phyloP scores from a whole-genome alignment of 2,329 filamentous ascomycete genomes.

The Rasamsonia emersonii region DNA sequence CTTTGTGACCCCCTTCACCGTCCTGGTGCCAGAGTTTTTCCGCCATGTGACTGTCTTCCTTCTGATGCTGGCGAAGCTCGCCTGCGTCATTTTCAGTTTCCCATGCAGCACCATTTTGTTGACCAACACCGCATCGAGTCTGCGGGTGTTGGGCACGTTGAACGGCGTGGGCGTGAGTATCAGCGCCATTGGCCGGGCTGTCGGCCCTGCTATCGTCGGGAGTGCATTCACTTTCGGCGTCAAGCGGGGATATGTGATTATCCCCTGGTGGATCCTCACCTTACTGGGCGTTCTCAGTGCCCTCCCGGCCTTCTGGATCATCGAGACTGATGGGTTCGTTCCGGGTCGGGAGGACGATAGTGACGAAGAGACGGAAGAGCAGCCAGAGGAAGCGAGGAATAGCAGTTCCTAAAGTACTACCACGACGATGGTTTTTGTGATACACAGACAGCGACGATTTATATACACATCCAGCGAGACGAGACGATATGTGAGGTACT shows the following conservation, averaged over 20 bases:
- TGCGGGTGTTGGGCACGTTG: slow-evolving; percentile 73
- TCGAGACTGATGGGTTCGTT: slow-evolving; percentile 62
- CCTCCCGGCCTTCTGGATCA: slow-evolving; percentile 64
- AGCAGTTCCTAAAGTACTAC: no score
- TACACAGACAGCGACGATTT: no score
- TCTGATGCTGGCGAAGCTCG: slow-evolving; percentile 65
- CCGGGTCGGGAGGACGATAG: slow-evolving; percentile 24
- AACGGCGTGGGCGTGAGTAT: slow-evolving; percentile 86
- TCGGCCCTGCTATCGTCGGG: slow-evolving; percentile 68
- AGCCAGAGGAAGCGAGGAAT: not conserved
- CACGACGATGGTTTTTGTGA: no score
- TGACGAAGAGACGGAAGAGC: slow-evolving; percentile 14
- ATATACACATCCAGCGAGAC: no score
- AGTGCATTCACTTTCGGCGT: slow-evolving; percentile 67
- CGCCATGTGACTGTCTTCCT: slow-evolving; percentile 55
- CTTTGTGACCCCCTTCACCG: slow-evolving; percentile 71
- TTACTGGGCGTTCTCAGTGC: slow-evolving; percentile 55
- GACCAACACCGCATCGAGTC: slow-evolving; percentile 71
- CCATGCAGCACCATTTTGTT: slow-evolving; percentile 84
- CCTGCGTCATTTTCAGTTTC: slow-evolving; percentile 74
- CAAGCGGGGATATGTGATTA: slow-evolving; percentile 63
- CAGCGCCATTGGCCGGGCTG: slow-evolving; percentile 68
- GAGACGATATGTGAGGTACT: no score
- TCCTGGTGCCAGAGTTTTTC: slow-evolving; percentile 45
- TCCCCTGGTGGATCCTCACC: slow-evolving; percentile 74